These are phyloP conservation scores for Sparassis latifolia DNA, from an alignment of 1,284 basidiomycete species.

Conservation along the genomic window DNA sequence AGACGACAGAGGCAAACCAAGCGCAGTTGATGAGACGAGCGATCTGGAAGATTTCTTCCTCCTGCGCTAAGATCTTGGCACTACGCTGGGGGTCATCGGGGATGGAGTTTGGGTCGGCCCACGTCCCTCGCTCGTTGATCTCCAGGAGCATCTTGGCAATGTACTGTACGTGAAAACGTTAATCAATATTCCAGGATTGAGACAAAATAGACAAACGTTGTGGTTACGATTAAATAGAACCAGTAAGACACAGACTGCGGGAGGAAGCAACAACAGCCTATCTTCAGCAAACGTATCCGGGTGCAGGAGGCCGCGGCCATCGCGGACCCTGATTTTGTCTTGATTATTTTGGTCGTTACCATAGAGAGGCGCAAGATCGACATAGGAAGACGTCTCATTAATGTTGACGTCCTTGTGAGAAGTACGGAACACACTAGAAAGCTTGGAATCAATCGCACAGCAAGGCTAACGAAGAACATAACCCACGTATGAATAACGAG, in stretches of 20 bases:
- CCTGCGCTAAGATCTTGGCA: conserved; percentile 47
- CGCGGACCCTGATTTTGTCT: conserved; percentile 51
- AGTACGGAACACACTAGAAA: conserved; percentile 62
- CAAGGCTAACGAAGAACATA: not conserved
- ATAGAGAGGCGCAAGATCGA: conserved; percentile 79
- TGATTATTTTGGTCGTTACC: conserved; percentile 62
- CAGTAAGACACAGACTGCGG: conserved; percentile 64
- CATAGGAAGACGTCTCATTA: conserved; percentile 84
- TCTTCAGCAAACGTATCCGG: conserved; percentile 76
- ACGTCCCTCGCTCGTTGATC: conserved; percentile 70
- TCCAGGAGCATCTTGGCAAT: conserved; percentile 73
- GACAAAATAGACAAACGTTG: conserved; percentile 48
- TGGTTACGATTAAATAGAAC: conserved; percentile 82
- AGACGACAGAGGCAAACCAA: conserved; percentile 69
- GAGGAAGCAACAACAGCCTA: conserved; percentile 75
- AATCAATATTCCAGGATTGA: too few relatives aligned
- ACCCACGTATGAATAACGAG: conserved; percentile 71
- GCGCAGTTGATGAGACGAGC: conserved; percentile 71
- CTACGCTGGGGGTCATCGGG: conserved; percentile 26
- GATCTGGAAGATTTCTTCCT: conserved; percentile 79
- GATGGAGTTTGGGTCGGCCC: conserved; percentile 41
- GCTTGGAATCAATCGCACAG: not conserved
- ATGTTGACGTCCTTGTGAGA: conserved; percentile 58
- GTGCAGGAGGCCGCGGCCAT: conserved; percentile 60
- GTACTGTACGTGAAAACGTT: conserved; percentile 39